Evolutionary conservation across 1,139 yeast genomes (phyloP).

Genomic region (Sugiyamaella sp.): DNA sequence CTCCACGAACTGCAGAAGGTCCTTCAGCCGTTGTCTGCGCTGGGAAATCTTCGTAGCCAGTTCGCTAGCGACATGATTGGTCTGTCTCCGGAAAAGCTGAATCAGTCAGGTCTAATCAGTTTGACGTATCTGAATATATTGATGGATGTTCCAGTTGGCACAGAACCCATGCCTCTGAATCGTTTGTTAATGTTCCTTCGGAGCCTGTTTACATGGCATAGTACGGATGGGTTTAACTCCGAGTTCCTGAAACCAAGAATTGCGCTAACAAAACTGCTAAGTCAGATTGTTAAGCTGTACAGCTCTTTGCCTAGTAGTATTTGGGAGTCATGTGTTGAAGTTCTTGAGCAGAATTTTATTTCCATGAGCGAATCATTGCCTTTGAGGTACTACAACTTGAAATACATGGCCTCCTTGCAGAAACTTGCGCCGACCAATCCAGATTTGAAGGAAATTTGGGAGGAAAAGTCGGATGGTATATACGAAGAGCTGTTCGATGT

Average conservation of each 20-base stretch:
- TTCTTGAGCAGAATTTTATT: slow-evolving; percentile 36
- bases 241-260: slow-evolving; percentile 56
- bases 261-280: slow-evolving; percentile 54
- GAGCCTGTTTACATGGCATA: slow-evolving; percentile 59
- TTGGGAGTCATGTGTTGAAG: slow-evolving; percentile 32
- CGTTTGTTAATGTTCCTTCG: slow-evolving; percentile 58
- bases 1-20: slow-evolving; percentile 27
- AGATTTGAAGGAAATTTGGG: slow-evolving; percentile 39
- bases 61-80: slow-evolving; percentile 71
- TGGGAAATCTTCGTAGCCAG: slow-evolving; percentile 59
- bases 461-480: slow-evolving; percentile 38
- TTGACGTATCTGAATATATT: slow-evolving; percentile 56
- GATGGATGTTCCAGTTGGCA: slow-evolving; percentile 36
- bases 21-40: slow-evolving; percentile 19
- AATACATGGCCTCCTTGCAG: slow-evolving; percentile 45
- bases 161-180: slow-evolving; percentile 29
- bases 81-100: slow-evolving; percentile 34
- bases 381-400: slow-evolving; percentile 54
- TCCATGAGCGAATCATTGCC: slow-evolving; percentile 46
- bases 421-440: slow-evolving; percentile 39
- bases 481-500: slow-evolving; percentile 47
- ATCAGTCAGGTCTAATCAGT: slow-evolving; percentile 45
- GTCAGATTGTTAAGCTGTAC: slow-evolving; percentile 45
- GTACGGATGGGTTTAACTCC: slow-evolving; percentile 59
- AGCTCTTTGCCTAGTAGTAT: slow-evolving; percentile 27